Base-by-base conservation (phyloP, 2,329 filamentous ascomycete genomes). In the Cladophialophora psammophila region DNA sequence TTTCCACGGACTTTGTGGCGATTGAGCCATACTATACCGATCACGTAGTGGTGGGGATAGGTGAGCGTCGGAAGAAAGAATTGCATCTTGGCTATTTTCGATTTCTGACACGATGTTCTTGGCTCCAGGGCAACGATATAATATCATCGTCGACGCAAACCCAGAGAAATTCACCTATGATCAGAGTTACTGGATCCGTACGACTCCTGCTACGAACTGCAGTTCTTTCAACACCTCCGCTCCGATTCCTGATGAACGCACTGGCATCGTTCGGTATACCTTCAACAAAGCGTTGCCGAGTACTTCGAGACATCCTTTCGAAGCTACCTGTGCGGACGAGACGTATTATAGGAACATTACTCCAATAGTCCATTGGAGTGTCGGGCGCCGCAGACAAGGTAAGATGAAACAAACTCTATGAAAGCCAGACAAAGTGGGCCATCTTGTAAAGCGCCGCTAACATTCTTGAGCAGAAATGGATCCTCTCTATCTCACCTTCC, bases 321-420 rank as follows among this genome's bases (percentile, higher is more conserved):
- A 55, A 55, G 12, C 34, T 10, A 55, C 31, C 85, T 72, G 80
- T 78, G 3, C 75, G 78, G 55, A 67, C 32, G 65, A 67, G 36
- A 57, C 62, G 3, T 60, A 60, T 35, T 57, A 26, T 10, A 7
- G 53, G 53, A 60, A 40, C 42, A 35, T 67, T 13, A 35, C 26
- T n/a, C 67, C 67, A 10, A 57, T 63, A 13, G 20, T 70, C 8
- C 60, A 60, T 15, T 69, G 65, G 65, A 48, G 18, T 2, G 65
- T 67, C 36, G 57, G 66, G 9, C 15, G 2, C 12, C 5, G 26
- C 40, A 18, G 38, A 40, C 54, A 42, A 9, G 4, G 54, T 36
- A 35, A 18, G 53, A 45, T 13, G n/a, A 59, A n/a, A 26, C 2
- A 26, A 2, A 15, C n/a, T 3, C 42, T n/a, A 7, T 7, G n/a